Evolutionary conservation across 495 filamentous ascomycete species (phyloP).

Genomic region (Trichoderma erinaceum): DNA sequence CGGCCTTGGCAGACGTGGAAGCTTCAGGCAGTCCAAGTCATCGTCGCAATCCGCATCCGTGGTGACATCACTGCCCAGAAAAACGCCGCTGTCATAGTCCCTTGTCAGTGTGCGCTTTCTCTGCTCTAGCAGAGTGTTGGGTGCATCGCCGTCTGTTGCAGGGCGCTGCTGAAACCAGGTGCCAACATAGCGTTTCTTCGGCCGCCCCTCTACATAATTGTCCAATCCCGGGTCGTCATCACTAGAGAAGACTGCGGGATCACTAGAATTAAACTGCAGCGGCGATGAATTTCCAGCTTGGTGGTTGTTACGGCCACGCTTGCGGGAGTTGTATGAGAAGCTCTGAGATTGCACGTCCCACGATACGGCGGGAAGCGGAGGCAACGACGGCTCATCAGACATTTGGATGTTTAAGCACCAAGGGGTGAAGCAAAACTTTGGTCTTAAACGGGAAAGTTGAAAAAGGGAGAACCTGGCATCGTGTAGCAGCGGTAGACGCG

Average conservation of each 20-base stretch:
- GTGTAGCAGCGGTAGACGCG: background rate
- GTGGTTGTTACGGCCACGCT: slow-evolving; percentile 32
- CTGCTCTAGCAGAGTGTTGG: slow-evolving; percentile 26
- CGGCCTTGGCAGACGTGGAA: slow-evolving; percentile 21
- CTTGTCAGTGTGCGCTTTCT: slow-evolving; percentile 52
- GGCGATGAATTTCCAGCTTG: background rate
- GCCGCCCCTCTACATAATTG: slow-evolving; percentile 53
- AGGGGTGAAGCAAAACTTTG: background rate
- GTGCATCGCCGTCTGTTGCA: slow-evolving; percentile 21
- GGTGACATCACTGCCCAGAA: slow-evolving; percentile 60
- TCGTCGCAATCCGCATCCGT: slow-evolving; percentile 41
- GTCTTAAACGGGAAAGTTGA: background rate
- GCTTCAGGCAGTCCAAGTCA: slow-evolving; percentile 23
- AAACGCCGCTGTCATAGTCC: slow-evolving; percentile 76
- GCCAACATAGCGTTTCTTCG: slow-evolving; percentile 61
- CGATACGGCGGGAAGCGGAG: slow-evolving; percentile 27
- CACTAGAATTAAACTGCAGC: slow-evolving; percentile 50
- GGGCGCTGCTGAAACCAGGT: slow-evolving; percentile 66
- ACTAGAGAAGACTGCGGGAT: slow-evolving; percentile 71
- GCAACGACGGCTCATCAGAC: slow-evolving; percentile 43
- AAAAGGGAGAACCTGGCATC: background rate
- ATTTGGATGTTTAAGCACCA: slow-evolving; percentile 21
- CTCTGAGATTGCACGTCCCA: slow-evolving; percentile 28
- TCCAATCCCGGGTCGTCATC: slow-evolving; percentile 71
- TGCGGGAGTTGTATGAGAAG: slow-evolving; percentile 30